A percentile compares a stretch with the other conserved stretches of the same genome.
Evolutionary conservation across 495 filamentous ascomycete genomes (phyloP).

Genomic region (Aspergillus cristatus): DNA sequence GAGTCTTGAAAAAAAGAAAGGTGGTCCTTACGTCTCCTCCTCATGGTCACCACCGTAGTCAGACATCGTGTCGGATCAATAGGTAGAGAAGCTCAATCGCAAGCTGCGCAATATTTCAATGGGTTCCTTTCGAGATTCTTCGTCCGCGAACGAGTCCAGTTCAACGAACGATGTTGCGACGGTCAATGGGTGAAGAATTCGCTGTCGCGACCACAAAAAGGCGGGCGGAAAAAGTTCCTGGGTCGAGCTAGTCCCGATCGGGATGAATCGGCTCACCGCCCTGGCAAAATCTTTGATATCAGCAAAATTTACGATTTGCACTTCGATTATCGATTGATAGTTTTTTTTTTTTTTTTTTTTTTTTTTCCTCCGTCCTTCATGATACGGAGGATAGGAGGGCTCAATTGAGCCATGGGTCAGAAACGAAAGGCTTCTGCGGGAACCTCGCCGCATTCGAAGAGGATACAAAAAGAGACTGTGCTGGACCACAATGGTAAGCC

Average conservation of each 20-base stretch:
- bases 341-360: slow-evolving; percentile 2
- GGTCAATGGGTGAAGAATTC: slow-evolving; percentile 12
- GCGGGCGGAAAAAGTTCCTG: slow-evolving; percentile 35
- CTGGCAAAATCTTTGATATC: slow-evolving; percentile 29
- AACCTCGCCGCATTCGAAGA: slow-evolving; percentile 16
- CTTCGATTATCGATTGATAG: not conserved
- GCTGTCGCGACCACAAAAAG: slow-evolving; percentile 18
- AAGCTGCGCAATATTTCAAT: slow-evolving; percentile 1
- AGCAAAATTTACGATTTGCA: not conserved
- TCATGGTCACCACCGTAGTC: slow-evolving; percentile 70
- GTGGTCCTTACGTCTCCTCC: slow-evolving; percentile 40
- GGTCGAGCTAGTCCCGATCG: slow-evolving; percentile 22
- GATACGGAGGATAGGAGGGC: not conserved
- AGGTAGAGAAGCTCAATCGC: too few species aligned
- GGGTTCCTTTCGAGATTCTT: not conserved
- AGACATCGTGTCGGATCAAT: slow-evolving; percentile 53
- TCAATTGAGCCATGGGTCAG: slow-evolving; percentile 12
- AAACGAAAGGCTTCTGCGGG: slow-evolving; percentile 26
- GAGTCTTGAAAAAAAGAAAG: not conserved
- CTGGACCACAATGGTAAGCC: slow-evolving; percentile 24
- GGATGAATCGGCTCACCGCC: slow-evolving; percentile 21
- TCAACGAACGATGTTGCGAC: slow-evolving; percentile 11
- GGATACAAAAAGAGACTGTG: slow-evolving; percentile 15
- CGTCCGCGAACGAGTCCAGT: slow-evolving; percentile 6
- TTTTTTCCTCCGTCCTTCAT: slow-evolving; percentile 1